phyloP scores from a whole-genome alignment of 495 filamentous ascomycete species.

The Trichoderma asperelloides region DNA sequence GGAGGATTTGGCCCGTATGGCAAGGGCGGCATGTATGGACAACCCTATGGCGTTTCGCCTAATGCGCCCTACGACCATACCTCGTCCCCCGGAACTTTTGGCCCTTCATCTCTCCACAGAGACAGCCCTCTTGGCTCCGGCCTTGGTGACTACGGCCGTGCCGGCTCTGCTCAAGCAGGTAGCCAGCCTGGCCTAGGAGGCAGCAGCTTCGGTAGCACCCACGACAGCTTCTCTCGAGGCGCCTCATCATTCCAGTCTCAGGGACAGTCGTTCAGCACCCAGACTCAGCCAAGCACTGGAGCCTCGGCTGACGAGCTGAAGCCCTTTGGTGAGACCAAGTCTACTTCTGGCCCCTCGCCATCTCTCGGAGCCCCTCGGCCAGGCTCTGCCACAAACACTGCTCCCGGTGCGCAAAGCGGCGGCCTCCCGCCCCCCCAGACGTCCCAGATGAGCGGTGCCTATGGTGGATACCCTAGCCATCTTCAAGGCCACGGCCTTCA shows the following conservation, averaged over 20 bases:
- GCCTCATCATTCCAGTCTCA: conserved; percentile 54
- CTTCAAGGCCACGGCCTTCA: conserved; percentile 57
- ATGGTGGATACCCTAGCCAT: conserved; percentile 67
- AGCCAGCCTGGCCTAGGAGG: conserved; percentile 57
- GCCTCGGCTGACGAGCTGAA: conserved; percentile 58
- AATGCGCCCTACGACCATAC: conserved; percentile 69
- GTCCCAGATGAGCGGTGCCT: conserved; percentile 45
- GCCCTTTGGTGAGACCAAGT: conserved; percentile 61
- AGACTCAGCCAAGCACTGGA: conserved; percentile 42
- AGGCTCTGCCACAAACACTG: conserved; percentile 73
- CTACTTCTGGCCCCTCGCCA: conserved; percentile 68
- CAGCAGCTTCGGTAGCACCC: conserved; percentile 58
- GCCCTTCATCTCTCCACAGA: conserved; percentile 56
- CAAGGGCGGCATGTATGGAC: conserved; percentile 73
- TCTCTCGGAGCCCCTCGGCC: conserved; percentile 76
- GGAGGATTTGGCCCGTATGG: conserved; percentile 62
- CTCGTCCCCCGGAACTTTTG: conserved; percentile 71
- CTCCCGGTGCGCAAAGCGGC: conserved; percentile 48
- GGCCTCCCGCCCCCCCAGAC: conserved; percentile 70
- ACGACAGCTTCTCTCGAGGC: conserved; percentile 69
- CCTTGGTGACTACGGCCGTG: conserved; percentile 65
- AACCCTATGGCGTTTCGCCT: conserved; percentile 66
- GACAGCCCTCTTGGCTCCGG: conserved; percentile 50
- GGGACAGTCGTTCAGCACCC: conserved; percentile 57
- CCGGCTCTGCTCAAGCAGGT: conserved; percentile 62